Percentiles rank a stretch among this genome's conserved stretches.
These are phyloP conservation scores for Fusarium duplospermum DNA, from an alignment of 2,329 filamentous ascomycete species.

Conservation along the genomic window DNA sequence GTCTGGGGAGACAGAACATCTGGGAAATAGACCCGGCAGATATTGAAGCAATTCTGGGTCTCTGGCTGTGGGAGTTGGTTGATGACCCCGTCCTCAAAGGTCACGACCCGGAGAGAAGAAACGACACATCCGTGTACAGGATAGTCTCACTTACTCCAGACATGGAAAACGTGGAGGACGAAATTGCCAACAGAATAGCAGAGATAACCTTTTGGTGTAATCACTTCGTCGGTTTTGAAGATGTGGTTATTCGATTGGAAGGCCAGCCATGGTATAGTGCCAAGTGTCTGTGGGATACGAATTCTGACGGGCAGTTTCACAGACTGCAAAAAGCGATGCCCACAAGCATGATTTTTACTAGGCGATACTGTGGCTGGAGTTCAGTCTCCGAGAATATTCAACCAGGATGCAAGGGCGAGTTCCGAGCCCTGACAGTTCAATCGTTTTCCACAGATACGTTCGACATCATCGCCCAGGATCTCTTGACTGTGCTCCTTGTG, in stretches of 20 bases:
- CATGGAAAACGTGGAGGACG: not conserved
- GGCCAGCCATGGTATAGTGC: not conserved
- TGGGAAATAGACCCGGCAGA: constrained; percentile 27
- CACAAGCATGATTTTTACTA: no score
- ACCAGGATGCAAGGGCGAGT: not conserved
- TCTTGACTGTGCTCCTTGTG: constrained; percentile 15
- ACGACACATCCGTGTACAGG: not conserved
- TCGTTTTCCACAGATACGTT: no score
- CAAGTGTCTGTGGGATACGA: not conserved
- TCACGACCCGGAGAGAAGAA: no score
- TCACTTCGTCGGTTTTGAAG: no score
- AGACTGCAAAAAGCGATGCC: no score
- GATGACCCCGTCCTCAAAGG: not conserved
- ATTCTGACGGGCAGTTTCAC: no score
- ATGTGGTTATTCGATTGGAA: no score
- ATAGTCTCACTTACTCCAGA: constrained; percentile 13
- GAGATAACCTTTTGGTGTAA: constrained; percentile 26
- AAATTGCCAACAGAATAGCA: not conserved
- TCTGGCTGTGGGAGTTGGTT: constrained; percentile 31
- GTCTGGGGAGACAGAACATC: no score
- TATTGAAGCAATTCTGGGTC: constrained; percentile 34
- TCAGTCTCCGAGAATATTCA: not conserved
- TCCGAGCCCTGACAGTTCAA: no score
- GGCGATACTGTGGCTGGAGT: not conserved
- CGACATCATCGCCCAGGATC: constrained; percentile 26